Evolutionary conservation across 2,329 filamentous ascomycete species (phyloP), one percentile per base, ranked within the genome.

Genomic region (Colletotrichum lupini): DNA sequence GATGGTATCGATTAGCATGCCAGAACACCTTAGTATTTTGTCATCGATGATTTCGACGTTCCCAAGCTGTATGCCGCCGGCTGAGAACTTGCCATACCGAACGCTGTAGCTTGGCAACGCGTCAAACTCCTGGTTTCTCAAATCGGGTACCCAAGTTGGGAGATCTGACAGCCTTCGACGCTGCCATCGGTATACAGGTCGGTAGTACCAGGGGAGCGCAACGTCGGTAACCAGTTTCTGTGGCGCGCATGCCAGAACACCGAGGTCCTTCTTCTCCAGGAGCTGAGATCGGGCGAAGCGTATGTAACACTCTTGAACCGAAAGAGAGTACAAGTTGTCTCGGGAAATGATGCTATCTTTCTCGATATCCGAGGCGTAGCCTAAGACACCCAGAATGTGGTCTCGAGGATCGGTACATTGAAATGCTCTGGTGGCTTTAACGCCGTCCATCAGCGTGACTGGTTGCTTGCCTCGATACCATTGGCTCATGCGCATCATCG

Each of bases 331-430:
- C 11, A 61, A 3, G n/a, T 49, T 35, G 19, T 68, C 64, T 2
- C 32, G 35, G 9, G 57, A 55, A 5, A 72, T 35, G 64, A 67
- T 72, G 46, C 64, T 62, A 35, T 57, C 63, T 14, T 55, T 53
- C 28, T 66, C 61, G 9, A 70, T 42, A 11, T 66, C 67, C 5
- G 28, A 49, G 2, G 55, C 55, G 30, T 66, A 57, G 7, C 55
- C 68, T 6, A 67, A 9, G 2, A 67, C 42, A 11, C 68, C 68
- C 12, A 67, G 26, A 22, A 68, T 49, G 14, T 71, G 68, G 12
- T 67, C 63, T 28, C 63, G 35, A 12, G 68, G 63, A 30, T 71
- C 32, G 55, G 60, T 71, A 24, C 68, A 70, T 5, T n/a, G 22
- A 56, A 70, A 67, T 2, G 16, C 24, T 6, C 55, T 26, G 3